These are phyloP conservation scores for Chenopodium quinoa DNA, from an alignment of 148 eudicot genomes.

Conservation along the genomic window DNA sequence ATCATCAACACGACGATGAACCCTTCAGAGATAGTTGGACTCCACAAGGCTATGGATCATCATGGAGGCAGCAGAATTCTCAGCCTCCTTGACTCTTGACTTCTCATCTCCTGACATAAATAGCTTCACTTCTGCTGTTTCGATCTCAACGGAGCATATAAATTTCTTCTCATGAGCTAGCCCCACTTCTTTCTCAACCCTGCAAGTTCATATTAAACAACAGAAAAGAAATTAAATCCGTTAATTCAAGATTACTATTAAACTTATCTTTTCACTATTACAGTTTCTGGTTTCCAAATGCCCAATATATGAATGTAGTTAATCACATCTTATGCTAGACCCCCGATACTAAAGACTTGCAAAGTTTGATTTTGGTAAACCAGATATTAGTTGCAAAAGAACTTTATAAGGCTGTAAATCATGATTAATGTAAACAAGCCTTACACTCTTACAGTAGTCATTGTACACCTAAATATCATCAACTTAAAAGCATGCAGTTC, in stretches of 20 bases:
- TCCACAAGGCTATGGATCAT: constrained; percentile 51
- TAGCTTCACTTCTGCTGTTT: constrained; percentile 28
- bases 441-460: too few relatives aligned
- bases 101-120: constrained; percentile 44
- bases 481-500: not conserved
- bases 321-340: not conserved
- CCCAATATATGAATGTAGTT: not conserved
- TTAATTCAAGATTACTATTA: too few relatives aligned
- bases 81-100: constrained; percentile 56
- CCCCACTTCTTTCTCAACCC: constrained; percentile 54
- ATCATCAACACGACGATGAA: not conserved
- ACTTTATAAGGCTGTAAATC: not conserved
- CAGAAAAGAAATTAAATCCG: not conserved
- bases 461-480: not conserved
- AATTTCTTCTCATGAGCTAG: constrained; percentile 59
- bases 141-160: constrained; percentile 55
- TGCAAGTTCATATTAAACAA: constrained; percentile 26
- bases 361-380: not conserved
- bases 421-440: not conserved
- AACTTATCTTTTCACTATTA: not conserved
- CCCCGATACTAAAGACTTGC: not conserved
- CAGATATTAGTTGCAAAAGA: not conserved
- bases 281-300: not conserved
- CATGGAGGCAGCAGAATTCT: constrained; percentile 71
- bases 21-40: constrained; percentile 25